phyloP scores from a whole-genome alignment of 495 filamentous ascomycete species.

The Aspergillus campestris region DNA sequence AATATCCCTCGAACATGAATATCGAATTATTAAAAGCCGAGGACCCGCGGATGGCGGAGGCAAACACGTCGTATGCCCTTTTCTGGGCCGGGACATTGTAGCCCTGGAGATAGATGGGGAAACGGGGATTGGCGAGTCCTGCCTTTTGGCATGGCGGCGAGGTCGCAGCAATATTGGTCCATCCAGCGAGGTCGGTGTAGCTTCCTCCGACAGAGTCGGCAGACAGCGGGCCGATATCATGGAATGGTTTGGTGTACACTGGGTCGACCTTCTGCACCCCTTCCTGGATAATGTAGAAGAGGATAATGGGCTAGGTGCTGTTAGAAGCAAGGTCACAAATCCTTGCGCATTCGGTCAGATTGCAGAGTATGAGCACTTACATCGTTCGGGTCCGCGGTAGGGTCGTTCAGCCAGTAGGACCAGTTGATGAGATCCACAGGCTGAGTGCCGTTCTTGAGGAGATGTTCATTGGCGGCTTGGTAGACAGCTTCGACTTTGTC shows the following conservation, averaged over 20 bases:
- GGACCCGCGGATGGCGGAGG: slow-evolving; percentile 15
- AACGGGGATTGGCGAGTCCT: slow-evolving; percentile 39
- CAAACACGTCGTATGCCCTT: slow-evolving; percentile 33
- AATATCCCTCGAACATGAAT: slow-evolving; percentile 51
- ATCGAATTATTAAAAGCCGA: slow-evolving; percentile 30
- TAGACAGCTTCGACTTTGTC: slow-evolving; percentile 43
- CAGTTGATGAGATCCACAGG: slow-evolving; percentile 38
- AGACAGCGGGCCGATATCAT: slow-evolving; percentile 34
- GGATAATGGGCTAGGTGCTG: slow-evolving; percentile 30
- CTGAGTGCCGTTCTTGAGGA: slow-evolving; percentile 30
- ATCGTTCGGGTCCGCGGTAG: slow-evolving; percentile 28
- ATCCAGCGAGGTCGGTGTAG: slow-evolving; percentile 37
- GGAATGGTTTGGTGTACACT: slow-evolving; percentile 37
- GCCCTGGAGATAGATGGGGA: slow-evolving; percentile 37
- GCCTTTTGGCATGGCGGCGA: slow-evolving; percentile 36
- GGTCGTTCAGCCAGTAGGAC: slow-evolving; percentile 42
- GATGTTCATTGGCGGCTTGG: slow-evolving; percentile 34
- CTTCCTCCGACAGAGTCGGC: slow-evolving; percentile 20
- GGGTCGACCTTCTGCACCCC: slow-evolving; percentile 32
- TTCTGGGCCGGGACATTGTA: slow-evolving; percentile 39
- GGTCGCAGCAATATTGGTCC: slow-evolving; percentile 30
- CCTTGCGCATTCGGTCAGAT: no score
- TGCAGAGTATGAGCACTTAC: slow-evolving; percentile 1
- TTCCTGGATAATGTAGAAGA: slow-evolving; percentile 45
- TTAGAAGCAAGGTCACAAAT: no score